phyloP scores from a whole-genome alignment of 2,329 filamentous ascomycete genomes.

The Penicillium sp. region DNA sequence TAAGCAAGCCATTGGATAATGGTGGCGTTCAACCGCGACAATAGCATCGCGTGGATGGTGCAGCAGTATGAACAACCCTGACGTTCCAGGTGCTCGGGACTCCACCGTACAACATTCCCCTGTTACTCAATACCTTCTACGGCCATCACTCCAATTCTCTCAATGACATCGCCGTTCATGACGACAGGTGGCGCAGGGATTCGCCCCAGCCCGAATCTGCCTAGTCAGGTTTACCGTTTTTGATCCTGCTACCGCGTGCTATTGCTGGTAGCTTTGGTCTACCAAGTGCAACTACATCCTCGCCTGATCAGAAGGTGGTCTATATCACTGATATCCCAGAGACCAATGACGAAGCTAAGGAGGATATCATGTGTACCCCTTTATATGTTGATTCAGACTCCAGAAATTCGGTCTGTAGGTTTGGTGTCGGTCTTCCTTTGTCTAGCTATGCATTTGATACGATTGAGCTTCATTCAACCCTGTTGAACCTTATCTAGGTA shows the following conservation, averaged over 20 bases:
- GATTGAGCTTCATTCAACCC: too few relatives aligned
- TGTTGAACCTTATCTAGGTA: not conserved
- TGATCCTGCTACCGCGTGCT: constrained; percentile 37
- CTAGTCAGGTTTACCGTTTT: constrained; percentile 45
- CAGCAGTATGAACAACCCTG: not conserved
- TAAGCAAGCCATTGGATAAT: not conserved
- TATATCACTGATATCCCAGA: not conserved
- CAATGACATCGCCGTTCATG: constrained; percentile 20
- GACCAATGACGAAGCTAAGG: not conserved
- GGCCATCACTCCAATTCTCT: constrained; percentile 31
- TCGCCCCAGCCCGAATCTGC: constrained; percentile 26
- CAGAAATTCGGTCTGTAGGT: constrained; percentile 40
- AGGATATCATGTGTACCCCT: not conserved
- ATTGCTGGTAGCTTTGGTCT: constrained; percentile 42
- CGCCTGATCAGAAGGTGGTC: constrained; percentile 34
- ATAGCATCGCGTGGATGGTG: not conserved
- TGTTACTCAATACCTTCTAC: constrained; percentile 36
- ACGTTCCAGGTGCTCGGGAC: not conserved
- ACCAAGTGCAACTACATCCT: constrained; percentile 47
- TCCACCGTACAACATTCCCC: constrained; percentile 23
- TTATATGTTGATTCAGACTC: constrained; percentile 32
- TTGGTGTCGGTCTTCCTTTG: constrained; percentile 10
- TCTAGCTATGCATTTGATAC: not conserved
- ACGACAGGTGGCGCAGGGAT: too few relatives aligned
- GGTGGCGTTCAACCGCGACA: not conserved